These are phyloP conservation scores for Diplocarpon rosae DNA, from an alignment of 2,329 filamentous ascomycete species.

Conservation along the genomic window DNA sequence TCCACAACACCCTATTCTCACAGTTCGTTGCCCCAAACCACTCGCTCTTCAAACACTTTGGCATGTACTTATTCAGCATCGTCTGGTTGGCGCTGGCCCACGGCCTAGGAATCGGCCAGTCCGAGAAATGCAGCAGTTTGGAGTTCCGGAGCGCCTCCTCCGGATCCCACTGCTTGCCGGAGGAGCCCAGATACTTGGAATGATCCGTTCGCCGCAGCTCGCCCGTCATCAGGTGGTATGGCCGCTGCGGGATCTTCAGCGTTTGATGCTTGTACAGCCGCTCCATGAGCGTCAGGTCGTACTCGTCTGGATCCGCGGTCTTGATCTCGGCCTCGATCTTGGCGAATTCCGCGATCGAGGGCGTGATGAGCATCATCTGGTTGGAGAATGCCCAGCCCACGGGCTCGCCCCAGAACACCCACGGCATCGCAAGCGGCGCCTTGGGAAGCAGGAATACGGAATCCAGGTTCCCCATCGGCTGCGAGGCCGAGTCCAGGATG, in stretches of 20 bases:
- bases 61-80: slow-evolving; percentile 25
- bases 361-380: slow-evolving; percentile 20
- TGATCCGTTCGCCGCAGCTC: slow-evolving; percentile 46
- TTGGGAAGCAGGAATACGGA: slow-evolving; percentile 21
- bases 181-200: slow-evolving; percentile 36
- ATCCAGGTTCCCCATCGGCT: slow-evolving; percentile 18
- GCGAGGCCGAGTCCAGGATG: slow-evolving; percentile 18
- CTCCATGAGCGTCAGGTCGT: slow-evolving; percentile 32
- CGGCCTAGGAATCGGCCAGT: slow-evolving; percentile 50
- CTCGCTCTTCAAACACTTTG: slow-evolving; percentile 18
- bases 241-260: slow-evolving; percentile 44
- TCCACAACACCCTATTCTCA: slow-evolving; percentile 21
- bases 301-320: slow-evolving; percentile 12
- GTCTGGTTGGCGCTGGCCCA: slow-evolving; percentile 31
- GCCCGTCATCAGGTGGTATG: slow-evolving; percentile 43
- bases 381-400: slow-evolving; percentile 17
- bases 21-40: slow-evolving; percentile 25
- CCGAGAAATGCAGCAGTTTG: slow-evolving; percentile 49
- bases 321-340: slow-evolving; percentile 14
- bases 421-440: slow-evolving; percentile 22
- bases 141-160: slow-evolving; percentile 38
- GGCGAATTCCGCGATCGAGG: slow-evolving; percentile 14
- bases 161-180: slow-evolving; percentile 40
- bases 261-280: slow-evolving; percentile 39
- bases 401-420: slow-evolving; percentile 19